phyloP scores from a whole-genome alignment of 2,329 filamentous ascomycete genomes.

The Phialemoniopsis sp. region DNA sequence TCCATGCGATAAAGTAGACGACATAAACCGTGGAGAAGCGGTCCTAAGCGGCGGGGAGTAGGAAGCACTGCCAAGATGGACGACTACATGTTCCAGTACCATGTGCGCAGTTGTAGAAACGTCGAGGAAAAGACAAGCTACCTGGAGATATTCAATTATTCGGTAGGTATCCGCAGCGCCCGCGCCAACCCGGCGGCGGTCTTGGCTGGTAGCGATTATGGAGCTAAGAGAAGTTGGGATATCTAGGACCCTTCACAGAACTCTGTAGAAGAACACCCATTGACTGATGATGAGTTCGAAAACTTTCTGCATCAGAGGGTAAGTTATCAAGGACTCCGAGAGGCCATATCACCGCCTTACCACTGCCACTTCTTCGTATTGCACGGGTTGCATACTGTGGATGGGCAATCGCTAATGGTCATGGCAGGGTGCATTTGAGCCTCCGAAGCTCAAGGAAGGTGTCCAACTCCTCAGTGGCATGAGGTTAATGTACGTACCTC shows the following conservation, averaged over 20 bases:
- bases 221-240: too few species aligned
- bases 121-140: constrained; percentile 51
- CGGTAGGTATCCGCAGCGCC: constrained; percentile 39
- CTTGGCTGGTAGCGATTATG: too few species aligned
- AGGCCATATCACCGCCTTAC: background rate
- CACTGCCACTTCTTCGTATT: too few species aligned
- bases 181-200: too few species aligned
- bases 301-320: constrained; percentile 51
- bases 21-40: too few species aligned
- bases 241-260: constrained; percentile 50
- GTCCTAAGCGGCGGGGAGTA: too few species aligned
- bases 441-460: constrained; percentile 35
- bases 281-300: constrained; percentile 51
- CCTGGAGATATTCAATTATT: constrained; percentile 56
- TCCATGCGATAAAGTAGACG: too few species aligned
- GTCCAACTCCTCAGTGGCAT: constrained; percentile 45
- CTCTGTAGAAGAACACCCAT: constrained; percentile 43
- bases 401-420: too few species aligned
- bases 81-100: constrained; percentile 51
- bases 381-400: too few species aligned
- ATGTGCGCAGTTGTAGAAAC: constrained; percentile 41
- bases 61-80: constrained; percentile 38
- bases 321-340: too few species aligned
- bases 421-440: constrained; percentile 47
- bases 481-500: constrained; percentile 51